These are phyloP conservation scores for Arthrobotrys musiformis DNA, from an alignment of 2,329 filamentous ascomycete species.

Conservation along the genomic window DNA sequence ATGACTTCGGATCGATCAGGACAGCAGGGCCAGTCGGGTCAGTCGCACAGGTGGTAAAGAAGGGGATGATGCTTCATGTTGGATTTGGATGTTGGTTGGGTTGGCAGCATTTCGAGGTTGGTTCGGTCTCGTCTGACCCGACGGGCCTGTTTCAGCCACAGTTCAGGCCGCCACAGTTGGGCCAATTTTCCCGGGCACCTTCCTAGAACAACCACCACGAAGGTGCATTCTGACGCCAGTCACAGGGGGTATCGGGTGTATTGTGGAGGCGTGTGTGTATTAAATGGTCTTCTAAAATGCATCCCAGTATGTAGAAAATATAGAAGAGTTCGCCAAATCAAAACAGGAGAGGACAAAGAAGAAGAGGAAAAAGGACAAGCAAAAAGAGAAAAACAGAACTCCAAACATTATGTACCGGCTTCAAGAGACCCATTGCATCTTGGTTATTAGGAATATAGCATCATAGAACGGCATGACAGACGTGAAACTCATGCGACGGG, in stretches of 20 bases:
- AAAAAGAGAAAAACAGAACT: neutral
- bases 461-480: neutral
- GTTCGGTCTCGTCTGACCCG: constrained; percentile 12
- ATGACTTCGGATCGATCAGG: neutral
- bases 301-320: neutral
- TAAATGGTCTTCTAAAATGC: neutral
- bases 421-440: neutral
- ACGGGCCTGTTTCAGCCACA: constrained; percentile 19
- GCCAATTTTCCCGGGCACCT: neutral
- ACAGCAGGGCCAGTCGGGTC: no score
- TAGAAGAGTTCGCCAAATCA: neutral
- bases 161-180: neutral
- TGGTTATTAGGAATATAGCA: neutral
- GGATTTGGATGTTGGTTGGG: neutral
- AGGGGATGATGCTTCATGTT: constrained; percentile 25
- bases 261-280: neutral
- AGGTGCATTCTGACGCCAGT: neutral
- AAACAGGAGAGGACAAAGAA: neutral
- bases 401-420: constrained; percentile 5
- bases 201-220: neutral
- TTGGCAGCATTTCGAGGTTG: neutral
- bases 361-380: neutral
- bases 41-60: constrained; percentile 6
- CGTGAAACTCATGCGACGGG: neutral
- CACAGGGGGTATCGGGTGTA: neutral